Conservation (phyloP, 192 early-diverging fungal genomes). For the Paraglomus occultum region DNA sequence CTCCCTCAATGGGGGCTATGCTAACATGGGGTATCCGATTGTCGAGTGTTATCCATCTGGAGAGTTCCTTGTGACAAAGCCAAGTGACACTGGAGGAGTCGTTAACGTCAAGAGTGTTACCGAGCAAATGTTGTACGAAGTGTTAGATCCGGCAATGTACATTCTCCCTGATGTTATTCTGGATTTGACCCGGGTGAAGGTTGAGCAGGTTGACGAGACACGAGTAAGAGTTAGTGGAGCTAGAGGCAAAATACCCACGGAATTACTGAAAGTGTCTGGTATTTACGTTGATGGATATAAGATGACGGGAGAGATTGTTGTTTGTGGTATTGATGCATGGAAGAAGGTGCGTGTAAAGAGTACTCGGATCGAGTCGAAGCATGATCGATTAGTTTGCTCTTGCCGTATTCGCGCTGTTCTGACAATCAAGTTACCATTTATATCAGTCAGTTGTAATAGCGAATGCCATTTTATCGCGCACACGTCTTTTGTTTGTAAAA, state of each 20-base stretch:
- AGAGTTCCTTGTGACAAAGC: slow-evolving; percentile 59
- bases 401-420: not conserved
- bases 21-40: slow-evolving; percentile 70
- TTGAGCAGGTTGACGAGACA: slow-evolving; percentile 52
- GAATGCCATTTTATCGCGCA: slow-evolving; percentile 52
- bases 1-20: slow-evolving; percentile 53
- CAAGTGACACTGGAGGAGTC: slow-evolving; percentile 59
- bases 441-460: slow-evolving; percentile 51
- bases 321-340: slow-evolving; percentile 59
- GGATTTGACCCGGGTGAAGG: slow-evolving; percentile 56
- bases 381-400: not conserved
- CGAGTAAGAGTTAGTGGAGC: slow-evolving; percentile 61
- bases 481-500: slow-evolving; percentile 41
- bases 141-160: slow-evolving; percentile 63
- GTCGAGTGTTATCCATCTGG: slow-evolving; percentile 57
- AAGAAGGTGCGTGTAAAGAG: slow-evolving; percentile 41
- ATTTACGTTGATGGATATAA: slow-evolving; percentile 61
- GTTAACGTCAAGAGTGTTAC: slow-evolving; percentile 56
- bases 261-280: slow-evolving; percentile 59
- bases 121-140: slow-evolving; percentile 67
- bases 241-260: slow-evolving; percentile 56
- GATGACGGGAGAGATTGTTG: slow-evolving; percentile 55
- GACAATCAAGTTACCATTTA: not conserved
- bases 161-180: slow-evolving; percentile 64
- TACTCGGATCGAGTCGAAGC: not conserved